phyloP scores from a whole-genome alignment of 2,329 filamentous ascomycete genomes.

The Didymella pinodella region DNA sequence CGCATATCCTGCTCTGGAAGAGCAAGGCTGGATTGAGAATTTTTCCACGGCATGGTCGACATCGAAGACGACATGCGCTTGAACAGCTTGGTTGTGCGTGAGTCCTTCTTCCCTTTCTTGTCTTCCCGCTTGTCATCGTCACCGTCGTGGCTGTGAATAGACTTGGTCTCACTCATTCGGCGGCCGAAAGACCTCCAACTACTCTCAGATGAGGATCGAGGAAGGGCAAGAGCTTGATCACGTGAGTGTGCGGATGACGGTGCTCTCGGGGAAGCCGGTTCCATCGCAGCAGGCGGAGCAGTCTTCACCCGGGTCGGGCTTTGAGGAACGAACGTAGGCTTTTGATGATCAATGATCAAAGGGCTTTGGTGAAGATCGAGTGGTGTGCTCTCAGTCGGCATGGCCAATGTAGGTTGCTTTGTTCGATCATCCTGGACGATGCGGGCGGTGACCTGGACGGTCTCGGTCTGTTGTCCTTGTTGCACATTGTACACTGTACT shows the following conservation, averaged over 20 bases:
- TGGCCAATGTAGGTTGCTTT: slow-evolving; percentile 42
- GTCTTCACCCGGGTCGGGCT: slow-evolving; percentile 40
- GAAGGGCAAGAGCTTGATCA: slow-evolving; percentile 41
- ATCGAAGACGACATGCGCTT: slow-evolving; percentile 71
- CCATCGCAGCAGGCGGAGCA: slow-evolving; percentile 22
- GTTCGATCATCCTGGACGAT: slow-evolving; percentile 72
- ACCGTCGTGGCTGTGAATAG: slow-evolving; percentile 42
- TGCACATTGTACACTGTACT: slow-evolving; percentile 53
- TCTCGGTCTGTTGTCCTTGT: slow-evolving; percentile 65
- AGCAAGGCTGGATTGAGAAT: slow-evolving; percentile 50
- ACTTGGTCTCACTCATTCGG: slow-evolving; percentile 48
- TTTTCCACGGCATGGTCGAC: slow-evolving; percentile 61
- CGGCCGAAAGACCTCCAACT: slow-evolving; percentile 51
- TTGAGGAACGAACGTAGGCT: slow-evolving; percentile 33
- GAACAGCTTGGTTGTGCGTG: slow-evolving; percentile 68
- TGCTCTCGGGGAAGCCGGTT: slow-evolving; percentile 43
- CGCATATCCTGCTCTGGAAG: slow-evolving; percentile 51
- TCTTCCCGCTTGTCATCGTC: slow-evolving; percentile 52
- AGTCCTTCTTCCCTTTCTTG: slow-evolving; percentile 61
- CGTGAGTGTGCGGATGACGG: slow-evolving; percentile 44
- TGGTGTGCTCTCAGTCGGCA: slow-evolving; percentile 61
- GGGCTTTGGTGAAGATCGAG: slow-evolving; percentile 63
- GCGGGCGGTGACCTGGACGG: slow-evolving; percentile 85
- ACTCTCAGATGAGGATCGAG: slow-evolving; percentile 51
- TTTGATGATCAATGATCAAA: slow-evolving; percentile 71